Base-by-base conservation (phyloP, 2,329 filamentous ascomycete species). In the Didymella segeticola region DNA sequence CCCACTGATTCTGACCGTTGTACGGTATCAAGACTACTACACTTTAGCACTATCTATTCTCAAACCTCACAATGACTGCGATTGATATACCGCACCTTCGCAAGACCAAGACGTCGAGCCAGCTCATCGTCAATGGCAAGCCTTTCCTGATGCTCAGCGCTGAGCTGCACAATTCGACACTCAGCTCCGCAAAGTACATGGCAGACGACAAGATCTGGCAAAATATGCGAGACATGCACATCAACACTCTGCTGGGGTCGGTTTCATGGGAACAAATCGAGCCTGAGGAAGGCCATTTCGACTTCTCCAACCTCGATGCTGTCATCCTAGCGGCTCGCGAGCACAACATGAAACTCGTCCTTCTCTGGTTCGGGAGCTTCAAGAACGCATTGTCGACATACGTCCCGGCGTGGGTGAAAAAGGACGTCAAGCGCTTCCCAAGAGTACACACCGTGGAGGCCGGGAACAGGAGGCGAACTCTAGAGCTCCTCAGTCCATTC, bases 221-320 rank as follows among this genome's bases (percentile, higher is more conserved):
- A 26, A 78, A 78, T 42, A 66, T 81, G 56, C 67, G 66, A 4
- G 69, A 68, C 15, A 77, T 69, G 12, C 69, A 77, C 49, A 66
- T 79, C 58, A 81, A 81, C 56, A 80, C 78, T 2, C 60, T 80
- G 2, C 69, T 81, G 3, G 79, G 78, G 1, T 75, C 69, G 45
- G 74, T 80, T 1, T 75, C 74, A 0, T 81, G 79, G 79, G 79
- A 81, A 53, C 67, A 75, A 43, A 78, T 80, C 27, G 79, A 81
- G 64, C 77, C 78, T 5, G 63, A 59, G 1, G 79, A 81, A 59
- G 77, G 74, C 3, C 60, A 66, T 1, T 81, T 80, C 51, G 69
- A 77, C 46, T 80, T 80, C 42, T 45, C 58, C 2, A 73, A 78
- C 45, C 61, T 81, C 8, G 77, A 80, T 33, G 61, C 71, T 33